phyloP scores from a whole-genome alignment of 1,284 basidiomycete genomes.

The Leccinum fallax region DNA sequence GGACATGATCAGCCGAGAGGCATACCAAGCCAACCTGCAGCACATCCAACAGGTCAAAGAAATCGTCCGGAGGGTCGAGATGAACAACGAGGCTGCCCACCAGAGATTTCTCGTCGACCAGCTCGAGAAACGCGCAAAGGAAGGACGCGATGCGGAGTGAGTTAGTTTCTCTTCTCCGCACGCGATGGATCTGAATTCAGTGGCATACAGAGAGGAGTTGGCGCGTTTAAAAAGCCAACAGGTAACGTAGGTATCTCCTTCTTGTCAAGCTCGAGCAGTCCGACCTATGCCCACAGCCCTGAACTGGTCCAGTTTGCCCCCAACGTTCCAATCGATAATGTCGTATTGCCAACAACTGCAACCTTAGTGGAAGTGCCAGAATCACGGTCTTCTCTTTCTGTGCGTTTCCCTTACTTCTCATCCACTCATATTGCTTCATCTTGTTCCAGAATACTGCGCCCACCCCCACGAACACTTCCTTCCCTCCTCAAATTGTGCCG shows the following conservation, averaged over 20 bases:
- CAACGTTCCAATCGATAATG: constrained; percentile 13
- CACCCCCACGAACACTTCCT: not conserved
- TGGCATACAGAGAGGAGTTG: constrained; percentile 21
- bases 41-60: constrained; percentile 35
- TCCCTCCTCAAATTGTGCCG: constrained; percentile 13
- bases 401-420: constrained; percentile 10
- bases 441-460: constrained; percentile 16
- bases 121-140: constrained; percentile 30
- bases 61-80: constrained; percentile 27
- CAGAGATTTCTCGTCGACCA: constrained; percentile 30
- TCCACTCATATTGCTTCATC: constrained; percentile 8
- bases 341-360: constrained; percentile 33
- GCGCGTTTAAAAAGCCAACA: constrained; percentile 19
- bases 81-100: constrained; percentile 34
- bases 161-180: constrained; percentile 9
- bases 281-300: constrained; percentile 15
- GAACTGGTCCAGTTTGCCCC: constrained; percentile 17
- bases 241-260: constrained; percentile 19
- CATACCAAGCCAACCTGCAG: constrained; percentile 28
- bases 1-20: constrained; percentile 23
- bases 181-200: constrained; percentile 4
- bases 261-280: not conserved
- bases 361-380: constrained; percentile 35
- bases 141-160: constrained; percentile 41
- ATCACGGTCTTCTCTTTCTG: constrained; percentile 14